Evolutionary conservation across 768 basidiomycete species (phyloP), one percentile per base, ranked within the genome.

Genomic region (Suillus lakei): DNA sequence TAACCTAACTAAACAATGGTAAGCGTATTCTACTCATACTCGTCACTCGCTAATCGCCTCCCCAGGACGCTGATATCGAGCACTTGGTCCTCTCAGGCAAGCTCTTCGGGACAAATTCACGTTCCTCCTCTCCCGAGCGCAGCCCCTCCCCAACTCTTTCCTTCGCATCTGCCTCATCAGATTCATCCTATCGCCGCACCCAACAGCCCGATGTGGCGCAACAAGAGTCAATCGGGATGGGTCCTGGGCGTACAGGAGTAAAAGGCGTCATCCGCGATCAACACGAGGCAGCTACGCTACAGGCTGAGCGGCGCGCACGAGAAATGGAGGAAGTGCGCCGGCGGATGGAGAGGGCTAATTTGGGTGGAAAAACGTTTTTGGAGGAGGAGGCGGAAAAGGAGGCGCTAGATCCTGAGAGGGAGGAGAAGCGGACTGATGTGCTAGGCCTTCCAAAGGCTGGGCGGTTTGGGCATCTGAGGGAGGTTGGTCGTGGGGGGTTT

Each of bases 251-350:
- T 32, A 95, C 93, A 6, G 93, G 93, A 26, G 93, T 95, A 55
- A 95, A 95, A 69, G 93, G 93, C 30, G 93, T 95, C 65, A 91
- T 95, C 64, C 85, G 92, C 32, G 93, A 95, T 77, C 84, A 87
- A 36, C 82, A 88, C 64, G 93, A 95, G 71, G 91, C 91, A 4
- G 83, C 80, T 28, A 76, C 80, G 59, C 72, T 88, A 26, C 81
- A 84, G 59, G 83, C 85, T n/a, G 82, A 84, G 30, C 85, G 84
- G 67, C 80, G 81, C 13, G 81, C 80, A 5, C 78, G 75, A 21
- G 88, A 91, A 63, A 73, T 88, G 38, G 83, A 85, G 41, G 84
- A 81, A 5, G 67, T 88, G 67, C 83, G 85, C 69, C 68, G 72
- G 61, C 83, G 80, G 66, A 86, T 93, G 88, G 91, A 91, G 75